Evolutionary conservation across 163 green algal genomes (phyloP), one percentile per base, ranked within the genome.

Genomic region (Chloromonas sp.): DNA sequence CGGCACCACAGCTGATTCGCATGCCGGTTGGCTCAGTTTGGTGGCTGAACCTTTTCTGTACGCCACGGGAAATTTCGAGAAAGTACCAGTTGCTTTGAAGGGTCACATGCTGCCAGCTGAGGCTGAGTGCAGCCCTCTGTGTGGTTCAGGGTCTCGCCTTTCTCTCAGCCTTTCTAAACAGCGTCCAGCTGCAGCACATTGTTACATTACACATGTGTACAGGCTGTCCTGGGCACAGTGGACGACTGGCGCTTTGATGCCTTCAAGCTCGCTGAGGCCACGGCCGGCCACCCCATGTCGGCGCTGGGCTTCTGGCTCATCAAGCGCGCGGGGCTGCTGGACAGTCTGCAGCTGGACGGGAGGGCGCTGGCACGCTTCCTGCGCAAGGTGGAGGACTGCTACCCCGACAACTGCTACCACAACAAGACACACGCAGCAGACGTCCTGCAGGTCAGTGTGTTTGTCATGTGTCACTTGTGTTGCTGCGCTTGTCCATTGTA

Each of bases 241-340:
- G 84, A 91, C 66, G 89, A 93, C 60, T 93, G 90, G 90, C 87
- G 90, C 71, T 93, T 92, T 82, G 87, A 93, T 81, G 90, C 89
- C 0, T 93, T 93, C 81, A 86, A 85, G 84, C 89, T 93, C 60
- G 86, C 84, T 8, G 86, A 91, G 79, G 87, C 88, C 0, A 89
- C 87, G 2, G 71, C 86, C 77, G 83, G 83, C 1, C 83, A 89
- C 61, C 89, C 89, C 60, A 81, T 93, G 15, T 92, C 88, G 1
- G 82, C 85, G 79, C 81, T 92, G 71, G 83, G 81, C 1, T 93
- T 91, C 71, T 87, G 85, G 86, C 84, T 92, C 2, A 83, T 91
- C 58, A 89, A 91, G 78, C 87, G 88, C 11, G 86, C 86, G 58
- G 86, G 84, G 74, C 76, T 89, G 0, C 87, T 89, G 70, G 71